Evolutionary conservation across 768 basidiomycete species (phyloP).

Genomic region (Xerocomellus amylosporus): DNA sequence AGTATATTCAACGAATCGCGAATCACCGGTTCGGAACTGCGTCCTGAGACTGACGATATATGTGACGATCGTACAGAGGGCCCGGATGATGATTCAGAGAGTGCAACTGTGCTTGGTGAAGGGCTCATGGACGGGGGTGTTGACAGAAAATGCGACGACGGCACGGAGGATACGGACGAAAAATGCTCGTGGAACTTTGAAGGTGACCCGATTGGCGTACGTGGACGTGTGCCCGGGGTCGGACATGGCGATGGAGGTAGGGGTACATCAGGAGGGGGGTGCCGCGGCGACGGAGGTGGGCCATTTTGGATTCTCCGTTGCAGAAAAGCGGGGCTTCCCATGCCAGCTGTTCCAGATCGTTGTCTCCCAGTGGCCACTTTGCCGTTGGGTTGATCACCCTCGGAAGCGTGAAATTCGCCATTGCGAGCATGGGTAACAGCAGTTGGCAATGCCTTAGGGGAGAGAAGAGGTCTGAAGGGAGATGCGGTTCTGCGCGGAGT

Average conservation of each 20-base stretch:
- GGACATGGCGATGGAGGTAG: constrained; percentile 27
- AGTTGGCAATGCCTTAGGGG: constrained; percentile 10
- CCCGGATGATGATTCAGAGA: constrained; percentile 31
- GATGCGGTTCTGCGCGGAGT: constrained; percentile 16
- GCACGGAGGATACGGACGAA: constrained; percentile 28
- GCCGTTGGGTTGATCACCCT: constrained; percentile 9
- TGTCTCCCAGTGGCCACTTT: constrained; percentile 13
- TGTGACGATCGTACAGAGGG: constrained; percentile 28
- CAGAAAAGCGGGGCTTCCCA: constrained; percentile 24
- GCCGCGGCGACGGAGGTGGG: constrained; percentile 25
- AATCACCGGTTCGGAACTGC: constrained; percentile 4
- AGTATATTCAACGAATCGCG: constrained; percentile 8
- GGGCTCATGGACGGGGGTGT: constrained; percentile 12
- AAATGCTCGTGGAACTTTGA: constrained; percentile 36
- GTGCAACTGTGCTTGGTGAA: constrained; percentile 19
- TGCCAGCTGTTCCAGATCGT: constrained; percentile 10
- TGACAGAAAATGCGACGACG: constrained; percentile 12
- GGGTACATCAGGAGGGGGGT: constrained; percentile 29
- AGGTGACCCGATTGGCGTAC: constrained; percentile 10
- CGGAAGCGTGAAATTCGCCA: not conserved
- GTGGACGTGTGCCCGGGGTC: not conserved
- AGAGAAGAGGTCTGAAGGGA: constrained; percentile 22
- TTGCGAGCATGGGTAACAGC: not conserved
- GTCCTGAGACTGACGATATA: constrained; percentile 20
- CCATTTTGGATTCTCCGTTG: constrained; percentile 30